phyloP scores from a whole-genome alignment of 2,329 filamentous ascomycete genomes.

The Polytolypa hystricis region DNA sequence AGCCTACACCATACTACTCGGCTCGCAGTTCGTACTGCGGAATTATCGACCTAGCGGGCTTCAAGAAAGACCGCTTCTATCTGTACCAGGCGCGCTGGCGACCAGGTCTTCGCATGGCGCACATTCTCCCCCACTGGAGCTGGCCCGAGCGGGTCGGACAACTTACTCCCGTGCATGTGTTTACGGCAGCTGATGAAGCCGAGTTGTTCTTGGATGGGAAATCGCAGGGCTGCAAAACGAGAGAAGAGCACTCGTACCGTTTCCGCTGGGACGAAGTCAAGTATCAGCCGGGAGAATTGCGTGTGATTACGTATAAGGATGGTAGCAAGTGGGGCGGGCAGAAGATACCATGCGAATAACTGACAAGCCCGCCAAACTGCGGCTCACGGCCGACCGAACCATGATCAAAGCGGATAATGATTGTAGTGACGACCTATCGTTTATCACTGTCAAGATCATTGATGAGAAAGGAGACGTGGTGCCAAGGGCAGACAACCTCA shows the following conservation, averaged over 20 bases:
- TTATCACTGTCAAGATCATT: slow-evolving; percentile 35
- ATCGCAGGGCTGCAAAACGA: slow-evolving; percentile 33
- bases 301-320: slow-evolving; percentile 39
- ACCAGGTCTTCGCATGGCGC: slow-evolving; percentile 37
- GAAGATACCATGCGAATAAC: slow-evolving; percentile 31
- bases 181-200: slow-evolving; percentile 41
- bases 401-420: slow-evolving; percentile 26
- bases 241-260: slow-evolving; percentile 32
- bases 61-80: slow-evolving; percentile 46
- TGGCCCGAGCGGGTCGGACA: slow-evolving; percentile 40
- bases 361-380: slow-evolving; percentile 29
- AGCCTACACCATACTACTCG: slow-evolving; percentile 39
- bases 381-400: slow-evolving; percentile 31
- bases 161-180: slow-evolving; percentile 45
- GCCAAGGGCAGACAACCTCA: slow-evolving; percentile 30
- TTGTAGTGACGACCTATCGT: slow-evolving; percentile 39
- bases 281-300: slow-evolving; percentile 39
- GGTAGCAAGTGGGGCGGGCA: slow-evolving; percentile 40
- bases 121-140: slow-evolving; percentile 48
- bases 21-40: slow-evolving; percentile 45
- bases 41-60: slow-evolving; percentile 47
- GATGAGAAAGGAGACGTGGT: slow-evolving; percentile 36
- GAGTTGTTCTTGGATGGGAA: slow-evolving; percentile 45
- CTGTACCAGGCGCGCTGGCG: slow-evolving; percentile 46
- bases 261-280: slow-evolving; percentile 44